phyloP scores from a whole-genome alignment of 2,329 filamentous ascomycete species.

The Ophiognomonia clavigignenti-juglandacearum region DNA sequence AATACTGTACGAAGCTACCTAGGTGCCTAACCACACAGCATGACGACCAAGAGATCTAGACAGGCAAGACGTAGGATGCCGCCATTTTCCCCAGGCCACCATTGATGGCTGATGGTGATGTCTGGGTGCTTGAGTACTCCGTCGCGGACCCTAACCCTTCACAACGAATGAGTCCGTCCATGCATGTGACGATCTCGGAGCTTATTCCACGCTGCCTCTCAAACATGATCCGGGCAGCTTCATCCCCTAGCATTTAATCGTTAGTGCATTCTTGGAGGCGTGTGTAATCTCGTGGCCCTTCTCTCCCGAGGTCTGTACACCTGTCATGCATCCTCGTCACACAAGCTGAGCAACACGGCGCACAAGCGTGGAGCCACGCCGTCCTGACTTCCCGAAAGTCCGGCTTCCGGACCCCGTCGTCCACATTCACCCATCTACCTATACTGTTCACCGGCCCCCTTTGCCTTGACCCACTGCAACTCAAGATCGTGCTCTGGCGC shows the following conservation, averaged over 20 bases:
- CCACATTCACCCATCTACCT: neutral
- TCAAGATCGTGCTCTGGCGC: neutral
- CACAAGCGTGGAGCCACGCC: neutral
- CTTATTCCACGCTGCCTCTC: neutral
- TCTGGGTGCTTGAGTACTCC: no score
- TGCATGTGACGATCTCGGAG: neutral
- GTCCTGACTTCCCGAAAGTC: neutral
- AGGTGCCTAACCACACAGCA: no score
- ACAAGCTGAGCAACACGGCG: constrained; percentile 1
- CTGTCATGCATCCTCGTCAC: constrained; percentile 1
- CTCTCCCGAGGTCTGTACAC: neutral
- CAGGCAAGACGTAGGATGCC: no score
- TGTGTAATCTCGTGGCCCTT: neutral
- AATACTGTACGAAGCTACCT: no score
- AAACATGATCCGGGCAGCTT: neutral
- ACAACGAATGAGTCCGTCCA: no score
- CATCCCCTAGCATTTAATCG: neutral
- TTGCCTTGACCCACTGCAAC: no score
- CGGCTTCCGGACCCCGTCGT: neutral
- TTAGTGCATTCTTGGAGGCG: neutral
- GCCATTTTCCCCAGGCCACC: no score
- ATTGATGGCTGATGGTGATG: no score
- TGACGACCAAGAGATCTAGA: no score
- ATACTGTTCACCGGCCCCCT: neutral
- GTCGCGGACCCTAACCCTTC: no score